phyloP scores from a whole-genome alignment of 306 rosid species.

The Macrotyloma uniflorum region DNA sequence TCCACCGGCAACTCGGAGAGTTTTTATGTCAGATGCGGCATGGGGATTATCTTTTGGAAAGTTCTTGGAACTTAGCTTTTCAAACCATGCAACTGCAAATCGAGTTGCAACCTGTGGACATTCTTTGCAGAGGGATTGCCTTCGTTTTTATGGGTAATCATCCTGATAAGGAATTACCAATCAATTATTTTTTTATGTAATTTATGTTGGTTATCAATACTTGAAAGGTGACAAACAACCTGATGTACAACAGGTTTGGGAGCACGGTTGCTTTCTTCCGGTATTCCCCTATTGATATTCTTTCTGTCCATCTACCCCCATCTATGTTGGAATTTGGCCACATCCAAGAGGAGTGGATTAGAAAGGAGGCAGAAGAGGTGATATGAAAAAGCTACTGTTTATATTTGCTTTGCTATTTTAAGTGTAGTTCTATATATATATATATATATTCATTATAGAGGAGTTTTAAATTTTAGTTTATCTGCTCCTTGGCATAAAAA shows the following conservation, averaged over 20 bases:
- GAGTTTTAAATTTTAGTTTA: conserved; percentile 1
- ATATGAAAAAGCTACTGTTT: conserved; percentile 17
- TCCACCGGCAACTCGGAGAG: conserved; percentile 96
- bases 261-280: conserved; percentile 96
- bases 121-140: conserved; percentile 98
- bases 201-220: conserved; percentile 24
- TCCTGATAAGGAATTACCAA: conserved; percentile 4
- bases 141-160: conserved; percentile 90
- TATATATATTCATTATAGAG: not conserved
- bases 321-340: conserved; percentile 78
- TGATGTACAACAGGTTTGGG: conserved; percentile 70
- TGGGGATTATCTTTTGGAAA: conserved; percentile 99
- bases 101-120: conserved; percentile 97
- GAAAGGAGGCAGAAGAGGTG: conserved; percentile 88
- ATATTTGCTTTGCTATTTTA: conserved; percentile 30
- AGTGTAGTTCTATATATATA: not conserved
- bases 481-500: conserved; percentile 15
- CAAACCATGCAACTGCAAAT: conserved; percentile 98
- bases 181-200: conserved; percentile 24
- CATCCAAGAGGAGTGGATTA: conserved; percentile 71
- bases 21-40: conserved; percentile 98
- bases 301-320: conserved; percentile 87
- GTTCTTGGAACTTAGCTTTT: conserved; percentile 97
- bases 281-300: conserved; percentile 88
- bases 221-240: conserved; percentile 39